These are phyloP conservation scores for Aspergillus awamori DNA, from an alignment of 2,329 filamentous ascomycete species.

Conservation along the genomic window DNA sequence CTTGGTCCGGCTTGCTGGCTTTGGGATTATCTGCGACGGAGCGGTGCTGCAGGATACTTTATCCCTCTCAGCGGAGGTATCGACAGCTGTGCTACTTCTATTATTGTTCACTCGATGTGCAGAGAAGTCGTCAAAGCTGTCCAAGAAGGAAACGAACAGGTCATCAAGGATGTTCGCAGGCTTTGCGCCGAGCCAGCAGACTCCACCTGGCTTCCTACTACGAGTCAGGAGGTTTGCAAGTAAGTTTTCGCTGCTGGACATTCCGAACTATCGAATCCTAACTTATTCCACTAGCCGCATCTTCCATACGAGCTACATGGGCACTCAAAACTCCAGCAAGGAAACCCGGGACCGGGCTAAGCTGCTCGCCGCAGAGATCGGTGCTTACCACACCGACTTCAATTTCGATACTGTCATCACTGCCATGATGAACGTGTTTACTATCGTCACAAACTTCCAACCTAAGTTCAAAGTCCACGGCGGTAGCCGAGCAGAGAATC, in stretches of 20 bases:
- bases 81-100: slow-evolving; percentile 43
- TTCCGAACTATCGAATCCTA: background rate
- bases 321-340: slow-evolving; percentile 66
- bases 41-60: slow-evolving; percentile 42
- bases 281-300: slow-evolving; percentile 41
- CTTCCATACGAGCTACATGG: slow-evolving; percentile 71
- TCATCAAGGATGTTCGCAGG: slow-evolving; percentile 56
- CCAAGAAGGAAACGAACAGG: slow-evolving; percentile 47
- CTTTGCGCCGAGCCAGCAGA: slow-evolving; percentile 55
- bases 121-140: slow-evolving; percentile 40
- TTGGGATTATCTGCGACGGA: slow-evolving; percentile 51
- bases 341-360: slow-evolving; percentile 70
- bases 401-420: slow-evolving; percentile 71
- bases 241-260: slow-evolving; percentile 13
- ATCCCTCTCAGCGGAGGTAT: slow-evolving; percentile 45
- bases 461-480: slow-evolving; percentile 67
- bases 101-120: slow-evolving; percentile 47
- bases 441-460: slow-evolving; percentile 61
- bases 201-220: slow-evolving; percentile 56
- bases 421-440: slow-evolving; percentile 63
- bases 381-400: slow-evolving; percentile 71
- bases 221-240: slow-evolving; percentile 62
- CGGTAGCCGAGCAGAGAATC: slow-evolving; percentile 62
- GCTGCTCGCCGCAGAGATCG: slow-evolving; percentile 63
- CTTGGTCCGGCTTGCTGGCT: slow-evolving; percentile 67